These are phyloP conservation scores for Cladorrhinum sp. DNA, from an alignment of 2,329 filamentous ascomycete species.

Conservation along the genomic window DNA sequence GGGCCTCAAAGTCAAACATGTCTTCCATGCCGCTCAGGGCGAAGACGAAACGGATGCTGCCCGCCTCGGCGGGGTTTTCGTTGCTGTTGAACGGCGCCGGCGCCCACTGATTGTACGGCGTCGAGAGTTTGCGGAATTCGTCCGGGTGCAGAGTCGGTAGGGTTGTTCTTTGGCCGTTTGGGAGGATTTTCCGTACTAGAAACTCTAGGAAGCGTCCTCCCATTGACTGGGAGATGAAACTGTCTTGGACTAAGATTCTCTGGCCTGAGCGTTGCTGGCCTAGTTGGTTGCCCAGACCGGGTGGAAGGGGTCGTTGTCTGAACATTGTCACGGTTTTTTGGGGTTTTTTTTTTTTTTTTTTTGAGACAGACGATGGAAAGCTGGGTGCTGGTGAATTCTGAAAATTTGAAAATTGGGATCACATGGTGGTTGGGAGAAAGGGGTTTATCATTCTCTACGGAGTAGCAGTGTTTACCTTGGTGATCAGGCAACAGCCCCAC, in stretches of 20 bases:
- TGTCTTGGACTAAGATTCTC: background rate
- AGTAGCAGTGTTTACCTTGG: background rate
- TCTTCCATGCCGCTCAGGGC: constrained; percentile 6
- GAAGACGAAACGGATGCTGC: constrained; percentile 3
- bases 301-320: background rate
- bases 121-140: background rate
- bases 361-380: background rate
- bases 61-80: constrained; percentile 4
- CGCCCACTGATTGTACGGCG: constrained; percentile 13
- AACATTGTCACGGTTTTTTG: background rate
- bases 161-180: background rate
- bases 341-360: background rate
- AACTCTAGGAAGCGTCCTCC: background rate
- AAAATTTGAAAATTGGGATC: background rate
- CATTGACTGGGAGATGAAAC: background rate
- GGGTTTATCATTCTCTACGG: background rate
- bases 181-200: background rate
- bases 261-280: too few species aligned
- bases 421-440: background rate
- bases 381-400: too few species aligned
- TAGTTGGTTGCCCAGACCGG: background rate
- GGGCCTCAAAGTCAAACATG: constrained; percentile 2
- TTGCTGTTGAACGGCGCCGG: constrained; percentile 16
- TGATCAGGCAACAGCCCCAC: background rate
- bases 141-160: background rate